phyloP scores from a whole-genome alignment of 176 grass and related monocot species.

The Zea mays region DNA sequence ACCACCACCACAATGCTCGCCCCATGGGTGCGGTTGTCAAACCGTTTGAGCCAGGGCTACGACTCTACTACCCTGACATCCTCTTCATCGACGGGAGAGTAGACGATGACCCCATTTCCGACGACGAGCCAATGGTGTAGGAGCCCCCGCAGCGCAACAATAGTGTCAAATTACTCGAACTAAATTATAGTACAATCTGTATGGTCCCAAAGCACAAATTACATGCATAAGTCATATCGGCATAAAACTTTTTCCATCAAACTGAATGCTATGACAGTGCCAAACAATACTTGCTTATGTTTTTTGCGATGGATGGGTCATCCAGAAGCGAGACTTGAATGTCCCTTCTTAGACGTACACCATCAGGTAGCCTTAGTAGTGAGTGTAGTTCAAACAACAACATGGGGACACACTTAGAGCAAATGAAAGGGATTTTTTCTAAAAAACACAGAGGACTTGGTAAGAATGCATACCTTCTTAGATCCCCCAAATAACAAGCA shows the following conservation, averaged over 20 bases:
- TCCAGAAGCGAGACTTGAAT: conserved; percentile 88
- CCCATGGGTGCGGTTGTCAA: too few relatives aligned
- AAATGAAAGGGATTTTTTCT: background rate
- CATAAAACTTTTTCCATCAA: background rate
- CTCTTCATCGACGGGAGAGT: too few relatives aligned
- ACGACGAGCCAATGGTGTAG: too few relatives aligned
- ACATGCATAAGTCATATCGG: background rate
- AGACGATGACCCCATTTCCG: too few relatives aligned
- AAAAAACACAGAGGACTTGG: background rate
- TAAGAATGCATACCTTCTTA: conserved; percentile 59
- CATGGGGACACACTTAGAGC: background rate
- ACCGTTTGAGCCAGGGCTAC: too few relatives aligned
- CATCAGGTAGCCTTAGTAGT: conserved; percentile 76
- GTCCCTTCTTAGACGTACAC: conserved; percentile 81
- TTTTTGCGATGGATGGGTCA: conserved; percentile 96
- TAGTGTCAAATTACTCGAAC: background rate
- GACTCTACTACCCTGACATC: too few relatives aligned
- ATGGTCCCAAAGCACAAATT: background rate
- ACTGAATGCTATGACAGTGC: background rate
- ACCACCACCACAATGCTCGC: too few relatives aligned
- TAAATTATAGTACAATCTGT: background rate
- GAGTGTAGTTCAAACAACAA: conserved; percentile 8
- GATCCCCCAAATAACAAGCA: conserved; percentile 87
- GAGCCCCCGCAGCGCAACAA: too few relatives aligned
- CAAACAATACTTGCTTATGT: conserved; percentile 57